Evolutionary conservation across 768 basidiomycete genomes (phyloP), one percentile per base, ranked within the genome.

Genomic region (Russula earlei): DNA sequence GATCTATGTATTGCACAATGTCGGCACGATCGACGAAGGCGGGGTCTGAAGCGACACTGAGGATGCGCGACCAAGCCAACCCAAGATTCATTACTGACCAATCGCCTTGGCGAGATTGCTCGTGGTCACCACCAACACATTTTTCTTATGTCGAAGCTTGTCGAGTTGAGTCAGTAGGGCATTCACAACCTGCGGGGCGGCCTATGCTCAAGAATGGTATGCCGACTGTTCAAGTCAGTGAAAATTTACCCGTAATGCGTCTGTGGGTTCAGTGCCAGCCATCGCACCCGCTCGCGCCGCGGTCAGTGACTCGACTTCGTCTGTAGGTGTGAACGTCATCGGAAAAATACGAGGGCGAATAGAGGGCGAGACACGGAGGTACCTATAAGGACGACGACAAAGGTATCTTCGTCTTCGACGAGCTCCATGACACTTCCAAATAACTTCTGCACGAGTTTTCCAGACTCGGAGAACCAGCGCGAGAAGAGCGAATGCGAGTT

Each of bases 391-490:
- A 99, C 91, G 4, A 96, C 84, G 2, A 99, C 84, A 64, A 99
- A 97, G 15, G 82, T 81, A 54, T 85, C 83, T 60, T 94, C 90
- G 63, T 97, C 93, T 48, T 96, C 93, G 0, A 89, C 85, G 70
- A 98, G 77, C 61, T 96, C 93, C 37, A 79, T 88, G 54, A 99
- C 91, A 56, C 79, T 87, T 37, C 77, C 80, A 67, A 98, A 99
- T 17, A 99, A 75, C 45, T 87, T 81, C 65, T 98, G 95, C 1
- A 99, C 96, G 27, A 99, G 82, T 69, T 99, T 99, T 15, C 96
- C 96, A 0, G 93, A 96, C 67, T 99, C 96, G 0, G 94, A 97
- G 71, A 98, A 99, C 95, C 96, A 99, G 63, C 93, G 89, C 15
- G 91, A 94, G 68, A 99, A 98, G 15, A 99, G 77, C 2, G 94